Base-by-base conservation (phyloP, 306 rosid species). In the Cucurbita argyrosperma region DNA sequence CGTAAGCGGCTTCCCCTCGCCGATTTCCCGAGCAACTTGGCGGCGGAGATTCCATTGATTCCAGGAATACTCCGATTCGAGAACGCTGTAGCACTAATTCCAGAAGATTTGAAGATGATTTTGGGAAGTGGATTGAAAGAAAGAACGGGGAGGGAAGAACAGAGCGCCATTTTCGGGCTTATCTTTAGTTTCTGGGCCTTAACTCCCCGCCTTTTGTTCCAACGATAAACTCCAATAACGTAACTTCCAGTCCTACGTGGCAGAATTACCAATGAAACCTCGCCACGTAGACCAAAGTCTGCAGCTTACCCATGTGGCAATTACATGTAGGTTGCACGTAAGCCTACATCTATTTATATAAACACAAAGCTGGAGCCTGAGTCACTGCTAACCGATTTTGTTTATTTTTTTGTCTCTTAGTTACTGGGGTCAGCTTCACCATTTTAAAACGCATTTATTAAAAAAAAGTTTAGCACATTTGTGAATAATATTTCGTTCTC, bases 141-240 rank as follows among this genome's bases (percentile, higher is more conserved):
- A 62, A 90, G 37, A 75, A 80, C 72, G 46, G 90, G 82, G 64
- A 81, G 82, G 8, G 81, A 78, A 55, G 88, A 92, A 78, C 79
- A 67, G 11, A 78, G 78, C 47, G 98, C 96, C 98, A 88, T 85
- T 58, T 76, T 26, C 12, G 5, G 16, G n/a, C 19, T 55, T 55
- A 58, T 73, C 82, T 64, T 63, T 40, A 11, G 13, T 84, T 78
- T 21, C 46, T 3, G 19, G 30, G 77, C 61, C 47, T 82, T 40
- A 21, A 79, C 51, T 62, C 59, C 80, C 75, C 77, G 75, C 75
- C 81, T n/a, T 74, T 74, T 38, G 65, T 57, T 65, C 19, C 39
- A 73, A 73, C 49, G 54, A 73, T 72, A 2, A 30, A 30, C 35
- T 30, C 35, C 35, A 54, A 38, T 38, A 51, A 43, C 11, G n/a